These are phyloP conservation scores for Cicer bijugum DNA, from an alignment of 306 rosid species.

Conservation along the genomic window DNA sequence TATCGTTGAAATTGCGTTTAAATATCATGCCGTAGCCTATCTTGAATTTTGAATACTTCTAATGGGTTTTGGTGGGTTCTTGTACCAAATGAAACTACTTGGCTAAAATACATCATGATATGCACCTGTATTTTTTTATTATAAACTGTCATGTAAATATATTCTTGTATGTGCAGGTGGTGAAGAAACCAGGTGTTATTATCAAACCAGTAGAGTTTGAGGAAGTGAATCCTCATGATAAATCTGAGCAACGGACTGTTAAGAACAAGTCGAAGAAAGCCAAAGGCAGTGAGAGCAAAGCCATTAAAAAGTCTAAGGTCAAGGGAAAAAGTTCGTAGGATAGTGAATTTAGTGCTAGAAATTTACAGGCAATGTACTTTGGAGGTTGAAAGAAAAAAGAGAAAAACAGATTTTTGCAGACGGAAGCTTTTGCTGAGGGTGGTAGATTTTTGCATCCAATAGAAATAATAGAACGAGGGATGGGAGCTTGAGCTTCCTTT, in stretches of 20 bases:
- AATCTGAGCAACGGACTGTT: constrained; percentile 49
- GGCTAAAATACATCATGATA: not conserved
- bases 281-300: constrained; percentile 48
- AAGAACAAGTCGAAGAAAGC: constrained; percentile 52
- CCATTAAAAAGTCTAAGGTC: constrained; percentile 50
- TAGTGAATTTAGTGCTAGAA: constrained; percentile 20
- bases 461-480: constrained; percentile 16
- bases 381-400: not conserved
- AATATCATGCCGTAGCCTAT: not conserved
- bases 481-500: not conserved
- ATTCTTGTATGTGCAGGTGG: constrained; percentile 60
- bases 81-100: not conserved
- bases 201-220: constrained; percentile 72
- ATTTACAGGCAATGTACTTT: constrained; percentile 33
- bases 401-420: not conserved
- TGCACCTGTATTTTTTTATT: not conserved
- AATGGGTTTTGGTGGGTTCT: not conserved
- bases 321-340: constrained; percentile 17
- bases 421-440: not conserved
- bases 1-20: constrained; percentile 5
- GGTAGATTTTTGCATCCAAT: not conserved
- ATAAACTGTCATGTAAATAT: not conserved
- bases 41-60: not conserved
- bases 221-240: constrained; percentile 75
- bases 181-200: constrained; percentile 80